phyloP scores from a whole-genome alignment of 768 basidiomycete species.

The Amanita pseudoporphyria region DNA sequence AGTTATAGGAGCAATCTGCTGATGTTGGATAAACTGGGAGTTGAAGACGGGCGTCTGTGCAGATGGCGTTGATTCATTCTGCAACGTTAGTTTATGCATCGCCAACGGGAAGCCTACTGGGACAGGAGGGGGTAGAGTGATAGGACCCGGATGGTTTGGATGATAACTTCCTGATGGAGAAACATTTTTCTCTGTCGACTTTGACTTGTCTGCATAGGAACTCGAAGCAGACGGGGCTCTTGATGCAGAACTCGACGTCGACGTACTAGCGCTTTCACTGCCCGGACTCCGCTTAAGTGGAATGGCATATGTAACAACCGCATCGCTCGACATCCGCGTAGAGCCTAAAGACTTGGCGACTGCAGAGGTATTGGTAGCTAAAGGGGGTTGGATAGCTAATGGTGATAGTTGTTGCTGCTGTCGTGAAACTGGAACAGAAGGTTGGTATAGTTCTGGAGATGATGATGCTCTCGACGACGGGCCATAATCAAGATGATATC shows the following conservation, averaged over 20 bases:
- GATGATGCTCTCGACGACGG: constrained; percentile 23
- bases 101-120: constrained; percentile 29
- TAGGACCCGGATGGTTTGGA: constrained; percentile 60
- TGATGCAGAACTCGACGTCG: constrained; percentile 2
- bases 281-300: not conserved
- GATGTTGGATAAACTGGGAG: constrained; percentile 17
- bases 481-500: constrained; percentile 10
- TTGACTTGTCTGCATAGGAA: constrained; percentile 3
- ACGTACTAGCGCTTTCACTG: not conserved
- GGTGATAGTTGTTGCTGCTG: not conserved
- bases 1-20: constrained; percentile 35
- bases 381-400: not conserved
- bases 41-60: constrained; percentile 27
- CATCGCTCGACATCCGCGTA: not conserved
- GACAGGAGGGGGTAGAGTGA: constrained; percentile 55
- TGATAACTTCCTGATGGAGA: constrained; percentile 7
- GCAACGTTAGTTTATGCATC: constrained; percentile 3
- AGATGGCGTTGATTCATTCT: constrained; percentile 14
- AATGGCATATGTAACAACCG: not conserved
- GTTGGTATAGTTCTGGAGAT: not conserved
- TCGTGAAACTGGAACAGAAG: not conserved
- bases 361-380: constrained; percentile 5
- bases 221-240: constrained; percentile 6
- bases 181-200: constrained; percentile 2
- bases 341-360: constrained; percentile 7